A percentile compares a stretch with the other conserved stretches of the same genome.
Evolutionary conservation across 441 rosid species (phyloP).

Genomic region (Brassica balearica): DNA sequence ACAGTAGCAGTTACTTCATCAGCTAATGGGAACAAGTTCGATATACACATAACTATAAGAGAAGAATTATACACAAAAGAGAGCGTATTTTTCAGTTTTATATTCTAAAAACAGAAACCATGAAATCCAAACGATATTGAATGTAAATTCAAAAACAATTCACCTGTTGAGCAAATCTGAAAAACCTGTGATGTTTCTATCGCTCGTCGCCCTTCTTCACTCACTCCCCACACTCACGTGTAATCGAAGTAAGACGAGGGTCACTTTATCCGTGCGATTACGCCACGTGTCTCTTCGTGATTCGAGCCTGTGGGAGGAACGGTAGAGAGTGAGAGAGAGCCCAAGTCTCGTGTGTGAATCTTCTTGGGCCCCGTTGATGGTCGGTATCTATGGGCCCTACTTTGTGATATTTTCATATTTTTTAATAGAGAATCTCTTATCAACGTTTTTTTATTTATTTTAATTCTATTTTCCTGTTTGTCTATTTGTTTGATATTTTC

Average conservation of each 20-base stretch:
- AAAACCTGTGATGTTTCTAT: conserved; percentile 10
- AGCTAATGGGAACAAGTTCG: conserved; percentile 25
- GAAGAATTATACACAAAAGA: background rate
- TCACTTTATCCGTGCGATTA: conserved; percentile 42
- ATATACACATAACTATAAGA: too few relatives aligned
- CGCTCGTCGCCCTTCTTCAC: conserved; percentile 9
- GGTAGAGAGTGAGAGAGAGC: conserved; percentile 14
- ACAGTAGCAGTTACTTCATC: conserved; percentile 1
- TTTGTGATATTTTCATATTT: conserved; percentile 21
- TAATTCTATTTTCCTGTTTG: background rate
- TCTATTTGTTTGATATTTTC: conserved; percentile 37
- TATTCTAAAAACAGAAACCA: background rate
- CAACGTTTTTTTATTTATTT: background rate
- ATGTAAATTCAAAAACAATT: background rate
- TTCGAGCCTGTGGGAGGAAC: conserved; percentile 47
- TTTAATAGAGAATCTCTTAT: background rate
- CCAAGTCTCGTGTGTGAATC: conserved; percentile 33
- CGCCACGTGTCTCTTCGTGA: conserved; percentile 45
- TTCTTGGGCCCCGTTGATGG: conserved; percentile 7
- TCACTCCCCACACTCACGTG: conserved; percentile 33
- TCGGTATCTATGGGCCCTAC: background rate
- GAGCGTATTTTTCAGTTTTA: background rate
- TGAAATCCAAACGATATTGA: conserved; percentile 16
- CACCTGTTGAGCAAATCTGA: conserved; percentile 20
- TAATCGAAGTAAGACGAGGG: conserved; percentile 15